These are phyloP conservation scores for Trichoderma gamsii DNA, from an alignment of 495 filamentous ascomycete species.

Conservation along the genomic window DNA sequence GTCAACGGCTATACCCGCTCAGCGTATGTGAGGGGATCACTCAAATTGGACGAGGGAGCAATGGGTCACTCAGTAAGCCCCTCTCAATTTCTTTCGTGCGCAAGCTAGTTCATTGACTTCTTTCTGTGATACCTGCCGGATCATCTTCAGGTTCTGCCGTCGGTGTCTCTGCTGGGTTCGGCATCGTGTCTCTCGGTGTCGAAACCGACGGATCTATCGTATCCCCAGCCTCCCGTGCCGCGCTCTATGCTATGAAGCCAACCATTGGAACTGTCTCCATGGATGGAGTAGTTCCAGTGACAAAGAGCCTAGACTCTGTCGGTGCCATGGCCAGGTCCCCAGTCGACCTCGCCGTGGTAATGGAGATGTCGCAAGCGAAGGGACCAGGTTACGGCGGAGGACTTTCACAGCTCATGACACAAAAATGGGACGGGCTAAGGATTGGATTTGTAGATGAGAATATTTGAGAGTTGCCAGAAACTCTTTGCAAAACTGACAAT, in stretches of 20 bases:
- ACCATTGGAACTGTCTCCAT: conserved; percentile 22
- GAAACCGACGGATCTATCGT: conserved; percentile 34
- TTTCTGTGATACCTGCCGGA: conserved; percentile 19
- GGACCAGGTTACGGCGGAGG: too few species aligned
- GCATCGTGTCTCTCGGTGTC: conserved; percentile 31
- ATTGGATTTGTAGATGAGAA: too few species aligned
- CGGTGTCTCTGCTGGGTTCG: conserved; percentile 31
- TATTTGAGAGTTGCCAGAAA: too few species aligned
- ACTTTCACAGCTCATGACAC: too few species aligned
- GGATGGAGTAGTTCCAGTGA: conserved; percentile 6
- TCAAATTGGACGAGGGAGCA: background rate
- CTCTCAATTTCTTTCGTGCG: background rate
- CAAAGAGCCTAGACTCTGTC: background rate
- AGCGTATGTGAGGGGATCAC: background rate
- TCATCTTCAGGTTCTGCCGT: conserved; percentile 36
- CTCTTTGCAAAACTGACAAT: too few species aligned
- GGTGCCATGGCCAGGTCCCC: too few species aligned
- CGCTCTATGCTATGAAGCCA: conserved; percentile 34
- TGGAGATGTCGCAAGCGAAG: too few species aligned
- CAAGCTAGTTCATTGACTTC: background rate
- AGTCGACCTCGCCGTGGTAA: too few species aligned
- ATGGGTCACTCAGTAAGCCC: background rate
- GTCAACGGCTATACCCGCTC: background rate
- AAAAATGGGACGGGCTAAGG: too few species aligned
- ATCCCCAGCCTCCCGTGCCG: conserved; percentile 26